A percentile compares a stretch with the other conserved stretches of the same genome.
These are phyloP conservation scores for Oemleria cerasiformis DNA, from an alignment of 306 rosid genomes.

Conservation along the genomic window DNA sequence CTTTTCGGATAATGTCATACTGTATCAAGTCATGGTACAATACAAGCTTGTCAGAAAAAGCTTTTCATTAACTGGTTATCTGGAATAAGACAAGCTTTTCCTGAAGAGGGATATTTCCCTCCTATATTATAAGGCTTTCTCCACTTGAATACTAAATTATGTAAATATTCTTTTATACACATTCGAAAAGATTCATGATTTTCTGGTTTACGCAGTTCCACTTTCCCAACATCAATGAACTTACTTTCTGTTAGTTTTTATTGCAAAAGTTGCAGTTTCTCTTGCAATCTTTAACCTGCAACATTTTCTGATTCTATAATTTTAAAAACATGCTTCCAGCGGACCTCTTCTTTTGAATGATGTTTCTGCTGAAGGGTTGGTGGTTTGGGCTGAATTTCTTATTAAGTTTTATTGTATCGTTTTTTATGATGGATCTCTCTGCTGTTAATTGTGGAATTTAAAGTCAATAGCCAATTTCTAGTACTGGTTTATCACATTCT, in stretches of 20 bases:
- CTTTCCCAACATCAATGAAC: not conserved
- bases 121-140: not conserved
- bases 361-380: not conserved
- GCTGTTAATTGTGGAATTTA: not conserved
- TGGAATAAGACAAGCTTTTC: not conserved
- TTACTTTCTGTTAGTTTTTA: not conserved
- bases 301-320: not conserved
- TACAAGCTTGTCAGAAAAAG: not conserved
- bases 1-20: not conserved
- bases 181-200: not conserved
- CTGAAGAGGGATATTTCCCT: not conserved
- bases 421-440: not conserved
- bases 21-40: not conserved
- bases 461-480: not conserved
- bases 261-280: not conserved
- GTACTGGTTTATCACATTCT: not conserved
- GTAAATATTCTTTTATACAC: not conserved
- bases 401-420: not conserved
- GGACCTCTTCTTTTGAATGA: constrained; percentile 2
- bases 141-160: not conserved
- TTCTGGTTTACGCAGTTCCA: not conserved
- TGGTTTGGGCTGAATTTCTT: not conserved
- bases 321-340: not conserved
- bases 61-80: not conserved
- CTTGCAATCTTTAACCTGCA: not conserved